Conservation (phyloP, 768 basidiomycete genomes). For the Calocybe cyanea region DNA sequence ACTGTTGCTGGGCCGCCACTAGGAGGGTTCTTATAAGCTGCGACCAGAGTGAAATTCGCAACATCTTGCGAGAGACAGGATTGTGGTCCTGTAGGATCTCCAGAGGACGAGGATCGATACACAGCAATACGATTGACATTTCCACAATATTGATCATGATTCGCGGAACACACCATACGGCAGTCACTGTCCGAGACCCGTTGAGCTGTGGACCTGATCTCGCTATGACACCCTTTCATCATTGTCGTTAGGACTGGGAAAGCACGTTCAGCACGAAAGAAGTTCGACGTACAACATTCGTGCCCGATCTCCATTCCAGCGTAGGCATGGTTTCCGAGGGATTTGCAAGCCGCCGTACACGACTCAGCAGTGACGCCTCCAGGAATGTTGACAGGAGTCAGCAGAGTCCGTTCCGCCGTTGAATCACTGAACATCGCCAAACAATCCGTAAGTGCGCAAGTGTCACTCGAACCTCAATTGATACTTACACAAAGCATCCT, state of each 20-base stretch:
- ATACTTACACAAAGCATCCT: constrained; percentile 59
- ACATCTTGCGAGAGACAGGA: constrained; percentile 27
- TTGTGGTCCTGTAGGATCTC: constrained; percentile 20
- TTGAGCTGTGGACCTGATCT: constrained; percentile 28
- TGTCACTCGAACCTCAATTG: no score
- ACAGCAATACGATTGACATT: constrained; percentile 35
- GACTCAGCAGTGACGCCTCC: constrained; percentile 44
- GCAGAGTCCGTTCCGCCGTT: constrained; percentile 29
- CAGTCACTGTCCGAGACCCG: constrained; percentile 38
- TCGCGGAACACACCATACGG: constrained; percentile 33
- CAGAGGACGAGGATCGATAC: constrained; percentile 29
- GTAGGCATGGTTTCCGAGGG: constrained; percentile 31
- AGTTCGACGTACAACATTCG: constrained; percentile 42
- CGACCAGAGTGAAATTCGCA: constrained; percentile 34
- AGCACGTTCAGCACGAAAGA: background rate
- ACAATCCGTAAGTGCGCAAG: background rate
- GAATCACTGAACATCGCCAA: constrained; percentile 25
- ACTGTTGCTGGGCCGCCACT: constrained; percentile 24
- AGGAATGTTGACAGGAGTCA: constrained; percentile 34
- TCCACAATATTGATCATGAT: constrained; percentile 37
- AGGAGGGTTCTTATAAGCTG: constrained; percentile 32
- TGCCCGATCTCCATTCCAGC: constrained; percentile 45
- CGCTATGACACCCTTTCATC: constrained; percentile 36
- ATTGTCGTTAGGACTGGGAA: background rate
- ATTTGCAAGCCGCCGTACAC: constrained; percentile 45